phyloP scores from a whole-genome alignment of 192 early-diverging fungal genomes.

The Gaertneriomyces semiglobifer region DNA sequence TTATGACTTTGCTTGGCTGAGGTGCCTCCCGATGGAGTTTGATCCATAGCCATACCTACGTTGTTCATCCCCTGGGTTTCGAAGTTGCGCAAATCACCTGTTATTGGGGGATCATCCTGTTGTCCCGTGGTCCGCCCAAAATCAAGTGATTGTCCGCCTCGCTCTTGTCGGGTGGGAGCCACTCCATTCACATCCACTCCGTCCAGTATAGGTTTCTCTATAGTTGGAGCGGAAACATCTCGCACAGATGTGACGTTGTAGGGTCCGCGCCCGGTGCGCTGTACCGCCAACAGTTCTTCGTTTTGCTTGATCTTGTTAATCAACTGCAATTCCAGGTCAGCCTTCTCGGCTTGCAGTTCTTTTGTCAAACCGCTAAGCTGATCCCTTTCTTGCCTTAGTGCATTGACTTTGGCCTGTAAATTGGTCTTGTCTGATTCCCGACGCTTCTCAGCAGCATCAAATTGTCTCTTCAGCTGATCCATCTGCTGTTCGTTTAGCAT shows the following conservation, averaged over 20 bases:
- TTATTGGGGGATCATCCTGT: too few relatives aligned
- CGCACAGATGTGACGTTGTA: neutral
- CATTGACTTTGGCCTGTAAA: conserved; percentile 15
- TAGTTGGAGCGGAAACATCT: neutral
- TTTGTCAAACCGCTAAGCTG: neutral
- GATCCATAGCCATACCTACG: too few relatives aligned
- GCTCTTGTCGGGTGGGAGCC: neutral
- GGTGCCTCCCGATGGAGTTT: too few relatives aligned
- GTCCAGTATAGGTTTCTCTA: neutral
- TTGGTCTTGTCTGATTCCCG: conserved; percentile 19
- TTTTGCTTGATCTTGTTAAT: conserved; percentile 17
- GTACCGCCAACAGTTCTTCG: conserved; percentile 6
- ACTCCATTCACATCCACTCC: neutral
- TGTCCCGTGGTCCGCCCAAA: neutral
- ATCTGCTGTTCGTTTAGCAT: conserved; percentile 9
- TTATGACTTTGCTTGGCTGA: too few relatives aligned
- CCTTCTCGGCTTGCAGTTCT: conserved; percentile 5
- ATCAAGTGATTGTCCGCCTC: neutral
- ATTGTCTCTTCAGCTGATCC: conserved; percentile 18
- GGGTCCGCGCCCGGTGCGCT: neutral
- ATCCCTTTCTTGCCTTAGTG: conserved; percentile 21
- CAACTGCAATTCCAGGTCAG: conserved; percentile 3
- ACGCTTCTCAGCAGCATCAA: conserved; percentile 15
- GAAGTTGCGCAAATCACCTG: too few relatives aligned
- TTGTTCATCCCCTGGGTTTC: too few relatives aligned